These are phyloP conservation scores for Cladosporium phlei DNA, from an alignment of 2,329 filamentous ascomycete species.

Conservation along the genomic window DNA sequence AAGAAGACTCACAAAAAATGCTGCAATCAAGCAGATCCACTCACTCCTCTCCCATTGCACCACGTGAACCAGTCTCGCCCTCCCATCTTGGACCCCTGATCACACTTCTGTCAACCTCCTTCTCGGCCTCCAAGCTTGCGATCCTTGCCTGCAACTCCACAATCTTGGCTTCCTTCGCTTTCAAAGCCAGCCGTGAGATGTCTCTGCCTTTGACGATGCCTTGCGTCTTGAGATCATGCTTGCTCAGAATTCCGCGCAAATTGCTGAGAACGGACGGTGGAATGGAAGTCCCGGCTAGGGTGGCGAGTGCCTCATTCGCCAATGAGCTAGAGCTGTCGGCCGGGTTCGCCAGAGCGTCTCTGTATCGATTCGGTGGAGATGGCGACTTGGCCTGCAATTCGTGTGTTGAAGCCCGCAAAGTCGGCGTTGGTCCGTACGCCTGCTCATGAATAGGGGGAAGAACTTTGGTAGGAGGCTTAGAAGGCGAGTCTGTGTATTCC, in stretches of 20 bases:
- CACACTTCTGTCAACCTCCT: conserved; percentile 46
- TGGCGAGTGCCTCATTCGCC: conserved; percentile 22
- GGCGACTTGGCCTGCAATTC: conserved; percentile 16
- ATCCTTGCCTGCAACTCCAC: conserved; percentile 63
- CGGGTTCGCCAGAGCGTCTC: conserved; percentile 24
- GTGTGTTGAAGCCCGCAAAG: background rate
- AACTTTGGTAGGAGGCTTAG: conserved; percentile 14
- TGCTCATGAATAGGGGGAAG: conserved; percentile 1
- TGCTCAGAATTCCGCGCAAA: conserved; percentile 47
- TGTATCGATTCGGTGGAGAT: conserved; percentile 21
- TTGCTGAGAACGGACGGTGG: conserved; percentile 26
- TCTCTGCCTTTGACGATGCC: conserved; percentile 64
- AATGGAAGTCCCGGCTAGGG: conserved; percentile 17
- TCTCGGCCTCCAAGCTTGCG: conserved; percentile 51
- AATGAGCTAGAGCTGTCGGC: conserved; percentile 23
- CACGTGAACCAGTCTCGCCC: conserved; percentile 14
- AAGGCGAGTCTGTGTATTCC: conserved; percentile 26
- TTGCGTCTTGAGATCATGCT: conserved; percentile 53
- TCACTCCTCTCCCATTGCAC: background rate
- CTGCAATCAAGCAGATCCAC: background rate
- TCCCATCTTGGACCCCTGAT: conserved; percentile 45
- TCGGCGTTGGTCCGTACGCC: conserved; percentile 2
- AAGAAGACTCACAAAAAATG: no score
- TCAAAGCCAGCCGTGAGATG: conserved; percentile 57
- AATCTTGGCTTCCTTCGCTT: conserved; percentile 61